Evolutionary conservation across 2,329 filamentous ascomycete species (phyloP).

Genomic region (Rachicladosporium sp.): DNA sequence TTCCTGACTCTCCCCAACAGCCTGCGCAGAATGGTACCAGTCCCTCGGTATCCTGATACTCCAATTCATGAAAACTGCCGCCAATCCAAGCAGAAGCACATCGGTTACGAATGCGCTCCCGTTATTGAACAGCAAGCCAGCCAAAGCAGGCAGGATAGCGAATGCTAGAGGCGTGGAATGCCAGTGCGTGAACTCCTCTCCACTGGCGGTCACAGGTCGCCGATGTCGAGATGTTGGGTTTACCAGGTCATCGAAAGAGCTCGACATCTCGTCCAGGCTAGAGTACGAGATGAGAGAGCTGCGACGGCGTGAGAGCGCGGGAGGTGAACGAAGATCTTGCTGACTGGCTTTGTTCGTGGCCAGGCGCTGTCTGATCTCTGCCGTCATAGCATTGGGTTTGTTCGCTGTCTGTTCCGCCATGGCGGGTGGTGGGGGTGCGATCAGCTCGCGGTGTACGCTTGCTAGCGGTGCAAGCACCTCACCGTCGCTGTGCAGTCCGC

Average conservation of each 20-base stretch:
- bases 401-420: too few relatives aligned
- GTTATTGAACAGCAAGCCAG: constrained; percentile 71
- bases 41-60: constrained; percentile 79
- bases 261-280: constrained; percentile 54
- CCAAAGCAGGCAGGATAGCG: constrained; percentile 75
- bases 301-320: constrained; percentile 41
- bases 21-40: constrained; percentile 41
- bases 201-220: constrained; percentile 2
- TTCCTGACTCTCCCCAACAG: constrained; percentile 7
- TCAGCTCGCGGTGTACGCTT: too few relatives aligned
- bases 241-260: constrained; percentile 58
- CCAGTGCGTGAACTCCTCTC: constrained; percentile 52
- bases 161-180: constrained; percentile 72
- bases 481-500: too few relatives aligned
- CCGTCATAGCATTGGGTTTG: too few relatives aligned
- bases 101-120: constrained; percentile 77
- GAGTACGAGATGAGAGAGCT: constrained; percentile 71
- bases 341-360: constrained; percentile 9
- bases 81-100: constrained; percentile 64
- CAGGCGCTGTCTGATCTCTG: constrained; percentile 9
- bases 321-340: constrained; percentile 9
- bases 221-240: constrained; percentile 27
- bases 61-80: constrained; percentile 83
- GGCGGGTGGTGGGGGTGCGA: too few relatives aligned
- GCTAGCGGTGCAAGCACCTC: too few relatives aligned